Conservation (phyloP, 805 yeast genomes). For the Candida tibetensis region DNA sequence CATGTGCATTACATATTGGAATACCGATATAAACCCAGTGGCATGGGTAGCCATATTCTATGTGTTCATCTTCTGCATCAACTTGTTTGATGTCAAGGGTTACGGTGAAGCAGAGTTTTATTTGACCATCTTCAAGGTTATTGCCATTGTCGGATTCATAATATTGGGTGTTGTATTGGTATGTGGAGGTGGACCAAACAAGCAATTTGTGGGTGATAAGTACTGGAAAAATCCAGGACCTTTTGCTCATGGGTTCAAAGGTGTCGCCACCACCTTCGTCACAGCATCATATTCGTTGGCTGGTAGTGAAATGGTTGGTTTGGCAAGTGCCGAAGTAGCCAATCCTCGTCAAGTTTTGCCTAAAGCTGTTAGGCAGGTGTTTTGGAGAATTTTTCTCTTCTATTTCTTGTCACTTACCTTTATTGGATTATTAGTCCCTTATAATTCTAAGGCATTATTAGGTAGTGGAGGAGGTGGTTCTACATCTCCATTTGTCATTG, state of each 20-base stretch:
- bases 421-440: constrained; percentile 23
- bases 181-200: constrained; percentile 39
- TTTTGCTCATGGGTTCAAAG: constrained; percentile 38
- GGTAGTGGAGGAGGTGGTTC: constrained; percentile 18
- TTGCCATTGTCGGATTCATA: constrained; percentile 37
- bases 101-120: constrained; percentile 38
- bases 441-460: constrained; percentile 15
- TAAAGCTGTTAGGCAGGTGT: constrained; percentile 41
- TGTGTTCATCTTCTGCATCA: constrained; percentile 25
- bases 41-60: constrained; percentile 38
- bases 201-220: constrained; percentile 33
- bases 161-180: constrained; percentile 35
- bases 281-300: constrained; percentile 38
- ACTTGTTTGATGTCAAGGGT: constrained; percentile 36
- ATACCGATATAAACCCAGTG: constrained; percentile 31
- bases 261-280: constrained; percentile 36
- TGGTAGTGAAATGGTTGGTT: constrained; percentile 38
- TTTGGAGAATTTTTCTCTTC: constrained; percentile 42
- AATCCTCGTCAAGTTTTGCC: constrained; percentile 41
- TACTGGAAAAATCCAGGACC: constrained; percentile 34
- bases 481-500: constrained; percentile 30
- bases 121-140: constrained; percentile 29
- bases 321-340: constrained; percentile 38
- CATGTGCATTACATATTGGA: constrained; percentile 36
- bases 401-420: constrained; percentile 29